A percentile compares a stretch with the other conserved stretches of the same genome.
Conservation (phyloP, 2,329 filamentous ascomycete species). For the Colletotrichum tropicicola region DNA sequence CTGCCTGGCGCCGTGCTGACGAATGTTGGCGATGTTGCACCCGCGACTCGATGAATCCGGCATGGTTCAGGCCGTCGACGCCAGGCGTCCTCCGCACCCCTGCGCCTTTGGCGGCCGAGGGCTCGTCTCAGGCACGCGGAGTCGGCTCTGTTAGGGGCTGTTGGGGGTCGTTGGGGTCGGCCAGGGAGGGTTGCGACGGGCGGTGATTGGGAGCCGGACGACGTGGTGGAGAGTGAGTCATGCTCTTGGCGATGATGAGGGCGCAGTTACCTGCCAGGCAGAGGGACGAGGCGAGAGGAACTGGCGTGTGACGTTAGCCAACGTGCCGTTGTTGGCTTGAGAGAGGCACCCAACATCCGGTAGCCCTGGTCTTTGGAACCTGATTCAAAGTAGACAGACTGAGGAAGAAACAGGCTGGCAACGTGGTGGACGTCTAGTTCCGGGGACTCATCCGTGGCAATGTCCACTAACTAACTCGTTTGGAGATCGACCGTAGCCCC, state of each 20-base stretch:
- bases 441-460: not conserved
- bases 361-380: not conserved
- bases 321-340: not conserved
- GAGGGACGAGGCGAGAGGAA: not conserved
- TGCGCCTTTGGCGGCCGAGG: not conserved
- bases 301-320: not conserved
- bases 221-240: conserved; percentile 13
- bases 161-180: not conserved
- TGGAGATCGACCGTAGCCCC: not conserved
- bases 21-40: conserved; percentile 1
- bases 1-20: not conserved
- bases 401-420: not conserved
- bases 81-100: not conserved
- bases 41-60: not conserved
- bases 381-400: not conserved
- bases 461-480: not conserved
- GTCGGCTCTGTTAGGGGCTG: not conserved
- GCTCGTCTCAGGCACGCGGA: not conserved
- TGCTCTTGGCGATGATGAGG: conserved; percentile 23
- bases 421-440: not conserved
- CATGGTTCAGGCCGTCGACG: conserved; percentile 2
- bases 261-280: conserved; percentile 24
- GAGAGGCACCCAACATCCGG: not conserved
- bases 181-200: not conserved
- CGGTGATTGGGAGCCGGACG: conserved; percentile 2